Evolutionary conservation across 306 rosid species (phyloP).

Genomic region (Rosa multiflora): DNA sequence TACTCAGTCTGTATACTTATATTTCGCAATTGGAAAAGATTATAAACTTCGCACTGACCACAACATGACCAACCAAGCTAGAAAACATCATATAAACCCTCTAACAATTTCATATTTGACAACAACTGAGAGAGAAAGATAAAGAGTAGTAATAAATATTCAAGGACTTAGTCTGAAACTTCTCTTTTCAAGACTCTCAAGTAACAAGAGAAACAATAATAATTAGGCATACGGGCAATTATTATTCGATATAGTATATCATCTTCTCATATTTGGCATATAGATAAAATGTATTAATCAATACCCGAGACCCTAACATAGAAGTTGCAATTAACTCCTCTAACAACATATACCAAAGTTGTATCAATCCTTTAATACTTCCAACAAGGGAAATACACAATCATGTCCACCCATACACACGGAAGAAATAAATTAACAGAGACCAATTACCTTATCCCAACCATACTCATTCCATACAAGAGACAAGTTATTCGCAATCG

Average conservation of each 20-base stretch:
- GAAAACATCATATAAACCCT: not conserved
- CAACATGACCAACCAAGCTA: not conserved
- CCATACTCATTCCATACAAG: constrained; percentile 91
- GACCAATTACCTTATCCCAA: constrained; percentile 78
- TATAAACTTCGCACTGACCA: not conserved
- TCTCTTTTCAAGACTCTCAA: too few relatives aligned
- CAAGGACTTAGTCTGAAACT: not conserved
- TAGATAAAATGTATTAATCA: not conserved
- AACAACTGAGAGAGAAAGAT: not conserved
- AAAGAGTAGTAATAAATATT: not conserved
- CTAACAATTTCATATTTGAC: not conserved
- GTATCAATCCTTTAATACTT: not conserved
- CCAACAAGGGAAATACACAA: not conserved
- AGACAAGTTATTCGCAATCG: constrained; percentile 75
- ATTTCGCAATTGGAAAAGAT: not conserved
- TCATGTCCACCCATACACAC: constrained; percentile 11
- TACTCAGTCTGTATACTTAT: not conserved
- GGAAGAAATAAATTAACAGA: not conserved
- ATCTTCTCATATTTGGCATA: not conserved
- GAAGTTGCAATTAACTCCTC: not conserved
- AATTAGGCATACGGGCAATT: not conserved
- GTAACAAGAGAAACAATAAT: not conserved
- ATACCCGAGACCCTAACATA: not conserved
- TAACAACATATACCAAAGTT: not conserved
- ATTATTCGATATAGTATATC: too few relatives aligned